A percentile compares a stretch with the other conserved stretches of the same genome.
Conservation (phyloP, 2,329 filamentous ascomycete genomes). For the Ceratocystiopsis sp. region DNA sequence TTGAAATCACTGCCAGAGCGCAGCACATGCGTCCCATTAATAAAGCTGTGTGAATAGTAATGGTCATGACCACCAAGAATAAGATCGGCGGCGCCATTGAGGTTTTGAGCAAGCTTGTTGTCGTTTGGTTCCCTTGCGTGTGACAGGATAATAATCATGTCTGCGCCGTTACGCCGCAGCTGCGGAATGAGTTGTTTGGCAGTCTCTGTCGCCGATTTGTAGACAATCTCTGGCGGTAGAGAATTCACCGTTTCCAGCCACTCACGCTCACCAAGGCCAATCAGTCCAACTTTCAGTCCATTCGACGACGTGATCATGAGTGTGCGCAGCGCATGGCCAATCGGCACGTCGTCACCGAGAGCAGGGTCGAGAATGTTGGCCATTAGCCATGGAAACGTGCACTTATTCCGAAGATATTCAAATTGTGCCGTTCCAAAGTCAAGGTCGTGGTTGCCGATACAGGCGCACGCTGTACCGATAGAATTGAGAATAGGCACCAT, state of each 20-base stretch:
- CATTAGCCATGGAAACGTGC: conserved; percentile 75
- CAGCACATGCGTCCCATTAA: conserved; percentile 71
- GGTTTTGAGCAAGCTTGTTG: conserved; percentile 62
- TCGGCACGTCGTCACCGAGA: conserved; percentile 54
- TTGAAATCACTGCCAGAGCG: conserved; percentile 85
- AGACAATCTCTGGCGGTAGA: conserved; percentile 65
- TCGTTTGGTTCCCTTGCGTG: conserved; percentile 85
- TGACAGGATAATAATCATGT: conserved; percentile 67
- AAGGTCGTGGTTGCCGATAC: conserved; percentile 81
- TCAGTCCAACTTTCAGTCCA: conserved; percentile 70
- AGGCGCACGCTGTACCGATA: conserved; percentile 63
- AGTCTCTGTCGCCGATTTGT: conserved; percentile 59
- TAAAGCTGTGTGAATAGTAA: conserved; percentile 60
- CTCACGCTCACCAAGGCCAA: conserved; percentile 73
- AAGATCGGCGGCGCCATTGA: conserved; percentile 61
- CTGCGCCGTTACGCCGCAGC: conserved; percentile 59
- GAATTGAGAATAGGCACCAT: conserved; percentile 77
- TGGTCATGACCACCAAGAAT: conserved; percentile 85
- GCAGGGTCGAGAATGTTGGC: conserved; percentile 78
- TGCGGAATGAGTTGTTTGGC: conserved; percentile 59
- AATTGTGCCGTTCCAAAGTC: conserved; percentile 82
- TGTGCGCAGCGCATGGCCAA: conserved; percentile 61
- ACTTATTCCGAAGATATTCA: conserved; percentile 52
- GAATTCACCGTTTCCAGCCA: conserved; percentile 84
- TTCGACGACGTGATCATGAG: conserved; percentile 64